phyloP scores from a whole-genome alignment of 176 grass and related monocot genomes.

The Zea mays region Zm-B73-REFERENCE-NAM-5.0 NC_050099.1:209092501-209093000 shows the following conservation, averaged over 20 bases:
- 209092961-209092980: too few species aligned
- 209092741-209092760: neutral
- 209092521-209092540: too few species aligned
- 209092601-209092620: too few species aligned
- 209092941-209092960: too few species aligned
- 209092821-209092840: conserved; percentile 12
- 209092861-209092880: neutral
- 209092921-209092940: too few species aligned
- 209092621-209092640: conserved; percentile 37
- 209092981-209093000: neutral
- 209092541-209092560: too few species aligned
- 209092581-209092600: too few species aligned
- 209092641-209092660: conserved; percentile 2
- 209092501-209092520: too few species aligned
- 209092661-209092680: conserved; percentile 8
- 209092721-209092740: neutral
- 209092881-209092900: conserved; percentile 6
- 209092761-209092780: neutral
- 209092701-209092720: conserved; percentile 23
- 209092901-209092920: conserved; percentile 3
- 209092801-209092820: neutral
- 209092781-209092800: neutral
- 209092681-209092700: neutral
- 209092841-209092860: neutral
- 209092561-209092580: too few species aligned